Conservation (phyloP, 75 land plant species). For the Isoetes taiwanensis region DNA sequence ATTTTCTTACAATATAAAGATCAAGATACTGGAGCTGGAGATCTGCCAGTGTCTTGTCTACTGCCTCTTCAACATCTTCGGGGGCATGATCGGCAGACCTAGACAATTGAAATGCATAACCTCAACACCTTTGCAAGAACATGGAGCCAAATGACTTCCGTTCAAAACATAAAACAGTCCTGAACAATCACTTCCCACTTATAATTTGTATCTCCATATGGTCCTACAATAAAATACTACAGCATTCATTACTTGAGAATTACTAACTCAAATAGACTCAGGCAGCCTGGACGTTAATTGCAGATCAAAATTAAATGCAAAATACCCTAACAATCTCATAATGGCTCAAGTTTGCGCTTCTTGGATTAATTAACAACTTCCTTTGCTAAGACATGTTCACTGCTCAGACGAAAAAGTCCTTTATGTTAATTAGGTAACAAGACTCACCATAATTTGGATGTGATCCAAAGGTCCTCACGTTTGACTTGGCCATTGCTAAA, state of each 20-base stretch:
- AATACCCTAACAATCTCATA: no score
- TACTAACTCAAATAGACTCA: no score
- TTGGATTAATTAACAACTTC: no score
- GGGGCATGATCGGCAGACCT: constrained; percentile 38
- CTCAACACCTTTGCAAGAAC: background rate
- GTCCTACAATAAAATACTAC: no score
- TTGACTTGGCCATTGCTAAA: constrained; percentile 31
- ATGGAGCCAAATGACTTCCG: background rate
- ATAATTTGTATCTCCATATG: no score
- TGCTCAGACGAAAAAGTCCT: no score
- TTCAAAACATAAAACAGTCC: constrained; percentile 6
- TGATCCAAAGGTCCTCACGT: constrained; percentile 32
- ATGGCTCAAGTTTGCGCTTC: no score
- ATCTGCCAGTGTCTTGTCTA: constrained; percentile 31
- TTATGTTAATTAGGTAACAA: background rate
- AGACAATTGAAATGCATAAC: background rate
- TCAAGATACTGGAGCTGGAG: constrained; percentile 46
- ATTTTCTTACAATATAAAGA: constrained; percentile 32
- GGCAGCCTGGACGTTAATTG: no score
- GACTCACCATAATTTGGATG: constrained; percentile 41
- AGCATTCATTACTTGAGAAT: no score
- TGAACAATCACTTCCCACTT: no score
- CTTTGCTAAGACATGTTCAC: no score
- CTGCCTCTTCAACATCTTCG: constrained; percentile 28
- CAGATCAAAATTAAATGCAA: no score